Conservation (phyloP, 169 alveolate species). For the Prorocentrum cordatum region DNA sequence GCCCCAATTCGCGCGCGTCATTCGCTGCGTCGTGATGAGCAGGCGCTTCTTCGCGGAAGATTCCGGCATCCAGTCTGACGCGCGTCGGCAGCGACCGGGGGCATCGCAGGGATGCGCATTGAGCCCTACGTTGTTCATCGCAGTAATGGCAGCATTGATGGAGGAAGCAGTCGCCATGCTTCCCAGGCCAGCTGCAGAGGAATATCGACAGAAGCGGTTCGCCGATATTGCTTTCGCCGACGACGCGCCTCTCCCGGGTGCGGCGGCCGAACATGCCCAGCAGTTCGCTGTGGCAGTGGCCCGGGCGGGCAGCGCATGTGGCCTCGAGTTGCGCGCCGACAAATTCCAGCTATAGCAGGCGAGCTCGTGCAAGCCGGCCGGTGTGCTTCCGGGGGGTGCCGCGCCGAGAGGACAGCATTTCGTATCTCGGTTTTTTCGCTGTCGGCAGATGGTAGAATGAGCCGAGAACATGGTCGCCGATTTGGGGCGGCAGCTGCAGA, state of each 20-base stretch:
- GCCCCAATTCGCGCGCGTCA: background rate
- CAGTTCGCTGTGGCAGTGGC: background rate
- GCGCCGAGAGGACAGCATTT: no score
- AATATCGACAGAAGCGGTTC: background rate
- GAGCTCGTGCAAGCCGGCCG: no score
- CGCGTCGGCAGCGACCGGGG: background rate
- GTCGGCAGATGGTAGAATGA: no score
- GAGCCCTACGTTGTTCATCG: background rate
- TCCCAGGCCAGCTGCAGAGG: background rate
- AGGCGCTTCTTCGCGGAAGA: background rate
- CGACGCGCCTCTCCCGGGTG: background rate
- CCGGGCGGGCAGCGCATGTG: background rate
- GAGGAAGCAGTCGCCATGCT: background rate
- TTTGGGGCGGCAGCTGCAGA: no score
- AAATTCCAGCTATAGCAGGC: background rate
- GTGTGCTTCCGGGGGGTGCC: no score
- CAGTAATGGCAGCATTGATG: background rate
- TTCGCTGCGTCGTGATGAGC: background rate
- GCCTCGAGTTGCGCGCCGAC: background rate
- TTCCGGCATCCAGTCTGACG: background rate
- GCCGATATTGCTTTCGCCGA: background rate
- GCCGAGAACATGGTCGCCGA: no score
- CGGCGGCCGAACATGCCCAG: background rate
- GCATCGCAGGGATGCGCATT: background rate
- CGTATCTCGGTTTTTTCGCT: no score